Conservation (phyloP, 345 rosid species). For the Euclidium syriacum region DNA sequence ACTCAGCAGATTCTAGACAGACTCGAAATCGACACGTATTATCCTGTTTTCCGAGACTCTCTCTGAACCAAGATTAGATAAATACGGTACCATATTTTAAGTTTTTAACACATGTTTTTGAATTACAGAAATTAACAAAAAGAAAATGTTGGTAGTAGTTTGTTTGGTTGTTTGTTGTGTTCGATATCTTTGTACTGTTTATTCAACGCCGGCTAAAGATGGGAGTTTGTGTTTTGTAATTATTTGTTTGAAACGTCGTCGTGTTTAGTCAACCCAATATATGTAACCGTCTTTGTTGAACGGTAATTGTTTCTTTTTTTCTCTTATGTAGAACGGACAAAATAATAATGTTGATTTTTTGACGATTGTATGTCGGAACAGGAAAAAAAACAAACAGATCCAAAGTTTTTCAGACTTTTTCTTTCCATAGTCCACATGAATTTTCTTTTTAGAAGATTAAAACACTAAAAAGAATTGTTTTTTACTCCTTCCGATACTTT, state of each 20-base stretch:
- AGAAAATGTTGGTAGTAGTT: not conserved
- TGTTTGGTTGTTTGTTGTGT: not conserved
- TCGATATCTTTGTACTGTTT: not conserved
- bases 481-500: no score
- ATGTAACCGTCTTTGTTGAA: not conserved
- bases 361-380: not conserved
- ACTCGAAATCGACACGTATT: slow-evolving; percentile 79
- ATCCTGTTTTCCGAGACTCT: slow-evolving; percentile 55
- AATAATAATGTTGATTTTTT: not conserved
- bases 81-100: not conserved
- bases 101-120: not conserved
- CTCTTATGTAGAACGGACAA: not conserved
- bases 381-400: not conserved
- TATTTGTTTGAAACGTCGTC: not conserved
- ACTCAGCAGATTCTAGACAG: slow-evolving; percentile 64
- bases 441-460: no score
- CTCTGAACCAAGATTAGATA: not conserved
- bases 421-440: not conserved
- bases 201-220: slow-evolving; percentile 9
- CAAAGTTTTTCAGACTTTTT: not conserved
- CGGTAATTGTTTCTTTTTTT: not conserved
- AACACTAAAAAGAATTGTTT: no score
- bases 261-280: not conserved
- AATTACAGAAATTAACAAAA: not conserved
- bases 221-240: slow-evolving; percentile 6